Conservation (phyloP, 2,329 filamentous ascomycete genomes). For the Trichoderma afroharzianum region DNA sequence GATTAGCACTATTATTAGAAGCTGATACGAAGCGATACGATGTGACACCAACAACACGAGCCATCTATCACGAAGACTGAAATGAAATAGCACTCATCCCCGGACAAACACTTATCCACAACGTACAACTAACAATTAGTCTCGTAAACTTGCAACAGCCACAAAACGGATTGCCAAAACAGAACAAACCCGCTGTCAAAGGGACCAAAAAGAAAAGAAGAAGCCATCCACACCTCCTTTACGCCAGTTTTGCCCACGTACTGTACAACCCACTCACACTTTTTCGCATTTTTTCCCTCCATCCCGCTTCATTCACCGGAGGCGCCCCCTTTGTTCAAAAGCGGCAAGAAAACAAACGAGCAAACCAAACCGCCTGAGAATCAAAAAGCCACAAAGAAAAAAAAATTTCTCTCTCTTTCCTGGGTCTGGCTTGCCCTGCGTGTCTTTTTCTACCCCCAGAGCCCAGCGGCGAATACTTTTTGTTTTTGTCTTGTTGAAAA, state of each 20-base stretch:
- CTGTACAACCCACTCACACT: conserved; percentile 13
- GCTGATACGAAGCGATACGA: background rate
- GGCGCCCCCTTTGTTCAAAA: background rate
- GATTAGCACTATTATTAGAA: background rate
- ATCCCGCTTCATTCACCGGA: background rate
- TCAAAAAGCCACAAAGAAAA: background rate
- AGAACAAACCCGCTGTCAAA: background rate
- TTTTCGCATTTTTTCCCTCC: background rate
- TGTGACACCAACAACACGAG: background rate
- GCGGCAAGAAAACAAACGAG: background rate
- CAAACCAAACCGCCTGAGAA: background rate
- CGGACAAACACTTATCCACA: background rate
- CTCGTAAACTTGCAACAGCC: background rate
- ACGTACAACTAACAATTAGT: background rate
- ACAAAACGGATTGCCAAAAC: background rate
- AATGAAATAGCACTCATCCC: background rate
- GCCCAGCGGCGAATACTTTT: background rate
- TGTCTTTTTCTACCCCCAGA: background rate
- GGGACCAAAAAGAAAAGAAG: background rate
- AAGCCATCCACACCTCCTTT: background rate
- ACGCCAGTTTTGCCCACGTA: background rate
- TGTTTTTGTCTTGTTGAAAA: background rate
- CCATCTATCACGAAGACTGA: background rate
- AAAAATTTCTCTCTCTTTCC: background rate
- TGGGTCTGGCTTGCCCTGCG: background rate